These are phyloP conservation scores for Penicillium sp. DNA, from an alignment of 2,329 filamentous ascomycete species.

Conservation along the genomic window DNA sequence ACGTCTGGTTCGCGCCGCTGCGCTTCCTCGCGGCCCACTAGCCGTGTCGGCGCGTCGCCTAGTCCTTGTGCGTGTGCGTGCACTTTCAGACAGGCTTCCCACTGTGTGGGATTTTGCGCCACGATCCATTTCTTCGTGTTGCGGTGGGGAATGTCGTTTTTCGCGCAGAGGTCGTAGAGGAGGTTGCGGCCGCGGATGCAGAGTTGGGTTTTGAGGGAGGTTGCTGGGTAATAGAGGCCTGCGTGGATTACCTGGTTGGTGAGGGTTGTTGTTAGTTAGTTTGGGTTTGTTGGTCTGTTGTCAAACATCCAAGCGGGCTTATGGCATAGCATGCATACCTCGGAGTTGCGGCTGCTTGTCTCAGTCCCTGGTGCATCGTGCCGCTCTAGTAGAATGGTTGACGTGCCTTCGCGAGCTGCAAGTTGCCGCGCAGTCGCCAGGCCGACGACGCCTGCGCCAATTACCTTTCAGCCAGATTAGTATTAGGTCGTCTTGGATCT, in stretches of 20 bases:
- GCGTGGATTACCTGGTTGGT: slow-evolving; percentile 72
- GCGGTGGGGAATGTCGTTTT: slow-evolving; percentile 58
- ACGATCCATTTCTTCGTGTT: slow-evolving; percentile 91
- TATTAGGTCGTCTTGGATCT: neutral
- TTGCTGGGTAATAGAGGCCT: slow-evolving; percentile 75
- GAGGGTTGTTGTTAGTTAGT: neutral
- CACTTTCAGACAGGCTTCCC: slow-evolving; percentile 47
- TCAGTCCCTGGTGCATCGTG: slow-evolving; percentile 69
- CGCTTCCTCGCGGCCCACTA: slow-evolving; percentile 58
- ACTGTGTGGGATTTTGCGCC: slow-evolving; percentile 67
- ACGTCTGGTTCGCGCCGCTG: slow-evolving; percentile 63
- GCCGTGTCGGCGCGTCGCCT: slow-evolving; percentile 59
- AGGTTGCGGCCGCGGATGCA: slow-evolving; percentile 69
- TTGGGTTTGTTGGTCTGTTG: neutral
- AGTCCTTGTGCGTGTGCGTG: slow-evolving; percentile 48
- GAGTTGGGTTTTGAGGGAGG: slow-evolving; percentile 69
- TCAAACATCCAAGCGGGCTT: neutral
- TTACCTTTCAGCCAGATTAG: slow-evolving; percentile 37
- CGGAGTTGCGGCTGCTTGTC: slow-evolving; percentile 81
- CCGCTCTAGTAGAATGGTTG: slow-evolving; percentile 71
- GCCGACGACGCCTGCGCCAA: slow-evolving; percentile 67
- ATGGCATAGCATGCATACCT: slow-evolving; percentile 42
- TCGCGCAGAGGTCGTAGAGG: slow-evolving; percentile 68
- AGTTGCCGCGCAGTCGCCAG: slow-evolving; percentile 69
- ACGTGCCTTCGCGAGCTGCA: slow-evolving; percentile 50